Base-by-base conservation (phyloP, 768 basidiomycete genomes). In the Trametes sanguinea region DNA sequence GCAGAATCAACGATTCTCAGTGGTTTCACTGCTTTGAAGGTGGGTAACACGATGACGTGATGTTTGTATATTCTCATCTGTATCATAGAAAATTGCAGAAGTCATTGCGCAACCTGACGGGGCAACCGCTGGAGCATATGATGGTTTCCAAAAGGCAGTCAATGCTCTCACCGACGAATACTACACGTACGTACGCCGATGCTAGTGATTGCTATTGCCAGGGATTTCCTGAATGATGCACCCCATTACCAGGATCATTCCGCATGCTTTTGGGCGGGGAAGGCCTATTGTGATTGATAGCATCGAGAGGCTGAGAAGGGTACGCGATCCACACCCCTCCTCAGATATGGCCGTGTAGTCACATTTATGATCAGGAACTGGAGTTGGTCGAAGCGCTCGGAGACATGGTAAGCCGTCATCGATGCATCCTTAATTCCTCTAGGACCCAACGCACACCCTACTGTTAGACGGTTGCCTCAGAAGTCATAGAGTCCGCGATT, bases 301-400 rank as follows among this genome's bases (percentile, higher is more conserved):
- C 52, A 56, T 73, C 51, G 62, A 30, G 0, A 50, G 72, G 10
- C 69, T 87, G 62, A 82, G 85, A 67, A 78, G 67, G 70, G 82
- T 79, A 59, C 14, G 55, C 54, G 11, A 22, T 22, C 22, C 22
- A 22, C 4, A 14, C 37, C 50, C 11, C 27, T 4, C 8, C 14
- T 50, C 0, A 48, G 32, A 52, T 32, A 16, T 7, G 30, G 43
- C 37, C 14, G 22, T 37, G 6, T 7, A 30, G 54, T 35, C 42
- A 65, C 22, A 4, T 13, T 10, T 37, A 14, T 17, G 17, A 40
- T 11, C 67, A 82, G 80, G 84, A 86, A 75, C 78, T 86, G 44
- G 83, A 84, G n/a, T 78, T 85, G 17, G 84, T 86, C 16, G 85
- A 86, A 62, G 83, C 85, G 27, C 78, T 87, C 27, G 84, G 84